phyloP scores from a whole-genome alignment of 2,329 filamentous ascomycete genomes.

The Fusarium tupiense region DNA sequence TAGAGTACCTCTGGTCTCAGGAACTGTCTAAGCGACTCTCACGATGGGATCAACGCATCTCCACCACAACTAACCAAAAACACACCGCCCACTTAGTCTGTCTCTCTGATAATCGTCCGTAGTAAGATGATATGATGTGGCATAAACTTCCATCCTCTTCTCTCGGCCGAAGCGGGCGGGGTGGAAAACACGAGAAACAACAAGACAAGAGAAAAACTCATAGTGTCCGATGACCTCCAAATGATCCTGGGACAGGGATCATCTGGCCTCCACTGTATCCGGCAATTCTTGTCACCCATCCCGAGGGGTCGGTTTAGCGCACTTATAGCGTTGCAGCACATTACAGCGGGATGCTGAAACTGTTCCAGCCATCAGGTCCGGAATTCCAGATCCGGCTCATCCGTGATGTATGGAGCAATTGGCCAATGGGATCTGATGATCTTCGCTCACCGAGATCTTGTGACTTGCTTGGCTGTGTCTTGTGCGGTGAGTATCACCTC shows the following conservation, averaged over 20 bases:
- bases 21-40: not conserved
- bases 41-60: conserved; percentile 18
- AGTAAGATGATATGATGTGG: conserved; percentile 39
- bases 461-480: conserved; percentile 12
- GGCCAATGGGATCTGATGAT: conserved; percentile 31
- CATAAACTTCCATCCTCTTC: conserved; percentile 15
- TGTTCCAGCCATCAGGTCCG: conserved; percentile 42
- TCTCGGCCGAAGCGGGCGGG: conserved; percentile 34
- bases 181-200: conserved; percentile 14
- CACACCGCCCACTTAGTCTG: conserved; percentile 23
- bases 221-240: conserved; percentile 41
- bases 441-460: conserved; percentile 32
- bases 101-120: not conserved
- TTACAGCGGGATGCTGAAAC: conserved; percentile 21
- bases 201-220: conserved; percentile 9
- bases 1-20: not conserved
- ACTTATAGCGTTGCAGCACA: conserved; percentile 10
- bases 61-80: not conserved
- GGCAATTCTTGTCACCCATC: conserved; percentile 3
- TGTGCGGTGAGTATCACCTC: conserved; percentile 21
- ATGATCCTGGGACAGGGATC: conserved; percentile 24
- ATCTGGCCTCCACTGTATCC: conserved; percentile 4
- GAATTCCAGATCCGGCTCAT: conserved; percentile 43
- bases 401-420: conserved; percentile 34
- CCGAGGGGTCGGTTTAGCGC: conserved; percentile 36